Evolutionary conservation across 2,329 filamentous ascomycete species (phyloP).

Genomic region (Tolypocladium ophioglossoides): DNA sequence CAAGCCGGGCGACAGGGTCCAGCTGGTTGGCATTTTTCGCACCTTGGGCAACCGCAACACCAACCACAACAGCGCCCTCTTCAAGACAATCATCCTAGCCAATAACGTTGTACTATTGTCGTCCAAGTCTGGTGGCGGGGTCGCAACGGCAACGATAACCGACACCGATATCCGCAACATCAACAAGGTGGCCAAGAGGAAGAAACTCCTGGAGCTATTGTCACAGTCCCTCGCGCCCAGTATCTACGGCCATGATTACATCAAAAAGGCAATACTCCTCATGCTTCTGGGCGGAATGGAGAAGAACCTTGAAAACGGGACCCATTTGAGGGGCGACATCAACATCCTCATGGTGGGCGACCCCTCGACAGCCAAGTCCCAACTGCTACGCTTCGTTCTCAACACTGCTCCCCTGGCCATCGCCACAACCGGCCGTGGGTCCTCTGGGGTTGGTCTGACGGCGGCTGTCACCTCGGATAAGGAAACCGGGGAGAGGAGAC

Average conservation of each 20-base stretch:
- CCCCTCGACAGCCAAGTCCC: slow-evolving; percentile 97
- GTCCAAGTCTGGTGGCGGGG: slow-evolving; percentile 89
- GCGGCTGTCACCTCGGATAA: slow-evolving; percentile 95
- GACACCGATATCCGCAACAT: slow-evolving; percentile 98
- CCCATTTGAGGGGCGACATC: slow-evolving; percentile 95
- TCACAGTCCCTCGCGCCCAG: slow-evolving; percentile 92
- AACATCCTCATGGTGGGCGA: slow-evolving; percentile 99
- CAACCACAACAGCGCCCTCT: slow-evolving; percentile 79
- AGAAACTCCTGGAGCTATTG: slow-evolving; percentile 82
- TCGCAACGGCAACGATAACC: slow-evolving; percentile 84
- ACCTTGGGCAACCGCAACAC: slow-evolving; percentile 93
- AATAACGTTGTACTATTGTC: slow-evolving; percentile 94
- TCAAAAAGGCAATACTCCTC: slow-evolving; percentile 93
- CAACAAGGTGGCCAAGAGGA: slow-evolving; percentile 93
- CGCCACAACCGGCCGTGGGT: slow-evolving; percentile 91
- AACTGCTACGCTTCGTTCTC: slow-evolving; percentile 88
- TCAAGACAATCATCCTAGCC: slow-evolving; percentile 86
- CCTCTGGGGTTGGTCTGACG: slow-evolving; percentile 94
- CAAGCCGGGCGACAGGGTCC: slow-evolving; percentile 92
- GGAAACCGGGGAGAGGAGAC: slow-evolving; percentile 86
- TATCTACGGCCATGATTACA: slow-evolving; percentile 93
- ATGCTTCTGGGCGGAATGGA: slow-evolving; percentile 95
- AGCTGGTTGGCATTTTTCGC: slow-evolving; percentile 92
- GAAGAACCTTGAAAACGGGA: slow-evolving; percentile 97
- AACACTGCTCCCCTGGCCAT: slow-evolving; percentile 96